Base-by-base conservation (phyloP, 2,329 filamentous ascomycete species). In the Curvularia spicifera region DNA sequence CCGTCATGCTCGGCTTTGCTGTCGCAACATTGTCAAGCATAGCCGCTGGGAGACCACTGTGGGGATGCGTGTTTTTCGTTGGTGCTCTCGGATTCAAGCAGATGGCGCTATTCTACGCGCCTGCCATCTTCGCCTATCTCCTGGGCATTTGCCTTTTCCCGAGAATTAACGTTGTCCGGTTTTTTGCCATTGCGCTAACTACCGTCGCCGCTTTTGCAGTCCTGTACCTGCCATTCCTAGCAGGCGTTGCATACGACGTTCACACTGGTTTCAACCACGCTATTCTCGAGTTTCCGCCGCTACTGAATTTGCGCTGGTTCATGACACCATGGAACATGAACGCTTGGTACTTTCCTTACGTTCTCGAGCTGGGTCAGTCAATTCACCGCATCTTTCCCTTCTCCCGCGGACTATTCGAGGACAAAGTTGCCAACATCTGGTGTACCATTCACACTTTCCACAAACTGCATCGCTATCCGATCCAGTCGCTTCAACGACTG, bases 341-440 rank as follows among this genome's bases (percentile, higher is more conserved):
- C 4, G 86, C 91, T 1, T 83, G 85, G 72, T 88, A 91, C 70
- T 95, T 91, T 71, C 89, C 91, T 0, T 76, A 91, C 12, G 71
- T 93, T 4, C 86, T 95, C 71, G 93, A 97, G 75, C 70, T 96
- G 35, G 82, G 89, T 0, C 96, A 99, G 77, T 86, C 93, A 68
- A 79, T 97, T 10, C 91, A 97, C 75, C 89, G 95, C n/a, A 85
- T 98, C 56, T 98, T 99, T 70, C 95, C 96, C 0, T 97, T 99
- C 73, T 88, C 93, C 1, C 88, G 95, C n/a, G 95, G 95, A 3
- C 81, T 99, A 6, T 99, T 98, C 71, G 96, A 99, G 79, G 95
- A 98, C 81, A 99, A 99, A 78, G 96, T 99, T 20, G 95, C 95
- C 71, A 99, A 99, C 74, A 90, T 97, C 71, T 99, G 95, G 95